phyloP scores from a whole-genome alignment of 23 red algal genomes.

The Agarophyton chilense region DNA sequence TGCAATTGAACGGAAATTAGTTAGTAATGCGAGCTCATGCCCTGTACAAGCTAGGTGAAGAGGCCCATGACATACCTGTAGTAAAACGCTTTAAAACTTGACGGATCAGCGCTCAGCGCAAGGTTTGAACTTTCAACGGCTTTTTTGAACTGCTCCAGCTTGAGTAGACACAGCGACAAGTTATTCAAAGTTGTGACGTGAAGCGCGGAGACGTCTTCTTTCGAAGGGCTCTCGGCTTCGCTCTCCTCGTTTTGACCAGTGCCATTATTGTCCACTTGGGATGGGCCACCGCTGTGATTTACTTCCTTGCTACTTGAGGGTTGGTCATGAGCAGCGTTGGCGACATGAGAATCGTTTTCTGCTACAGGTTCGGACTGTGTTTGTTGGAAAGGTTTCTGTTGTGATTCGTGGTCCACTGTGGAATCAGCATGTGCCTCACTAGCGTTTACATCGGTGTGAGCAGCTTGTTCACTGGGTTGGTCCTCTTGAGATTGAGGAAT shows the following conservation, averaged over 20 bases:
- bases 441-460: not conserved
- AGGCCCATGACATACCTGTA: constrained; percentile 33
- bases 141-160: constrained; percentile 49
- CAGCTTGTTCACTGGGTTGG: not conserved
- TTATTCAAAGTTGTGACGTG: constrained; percentile 65
- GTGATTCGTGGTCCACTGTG: not conserved
- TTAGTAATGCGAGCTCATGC: constrained; percentile 1
- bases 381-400: not conserved
- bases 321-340: not conserved
- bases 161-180: constrained; percentile 65
- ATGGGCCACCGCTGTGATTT: not conserved
- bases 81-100: constrained; percentile 71
- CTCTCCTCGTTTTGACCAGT: not conserved
- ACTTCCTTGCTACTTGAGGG: not conserved
- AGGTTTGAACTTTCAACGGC: constrained; percentile 64
- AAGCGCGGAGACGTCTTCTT: constrained; percentile 37
- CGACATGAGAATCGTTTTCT: not conserved
- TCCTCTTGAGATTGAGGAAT: not conserved
- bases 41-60: not conserved
- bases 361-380: not conserved
- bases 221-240: not conserved
- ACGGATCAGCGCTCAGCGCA: constrained; percentile 54
- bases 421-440: not conserved
- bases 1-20: not conserved
- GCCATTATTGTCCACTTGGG: not conserved